These are phyloP conservation scores for Teunomyces gatunensis DNA, from an alignment of 805 yeast species.

Conservation along the genomic window DNA sequence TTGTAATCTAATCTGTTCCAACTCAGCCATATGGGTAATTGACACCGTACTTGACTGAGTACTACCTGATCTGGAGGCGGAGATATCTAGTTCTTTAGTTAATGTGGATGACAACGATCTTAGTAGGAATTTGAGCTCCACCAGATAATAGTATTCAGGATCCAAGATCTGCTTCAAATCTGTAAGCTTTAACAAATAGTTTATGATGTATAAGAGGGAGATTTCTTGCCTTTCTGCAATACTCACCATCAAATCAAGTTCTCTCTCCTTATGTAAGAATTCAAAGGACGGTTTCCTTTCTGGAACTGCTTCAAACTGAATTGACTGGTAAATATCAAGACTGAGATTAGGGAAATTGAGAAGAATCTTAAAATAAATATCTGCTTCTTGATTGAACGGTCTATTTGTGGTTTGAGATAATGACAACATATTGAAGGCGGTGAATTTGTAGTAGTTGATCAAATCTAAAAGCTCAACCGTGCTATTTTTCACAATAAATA, in stretches of 20 bases:
- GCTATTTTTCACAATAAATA: constrained; percentile 12
- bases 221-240: constrained; percentile 27
- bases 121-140: constrained; percentile 18
- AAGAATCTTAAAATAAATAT: constrained; percentile 22
- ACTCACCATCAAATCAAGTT: constrained; percentile 7
- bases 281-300: constrained; percentile 2
- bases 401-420: constrained; percentile 13
- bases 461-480: constrained; percentile 17
- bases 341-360: constrained; percentile 22
- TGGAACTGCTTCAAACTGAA: neutral
- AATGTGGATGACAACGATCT: constrained; percentile 19
- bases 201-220: constrained; percentile 25
- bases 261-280: neutral
- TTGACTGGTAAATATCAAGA: constrained; percentile 7
- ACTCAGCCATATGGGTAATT: constrained; percentile 6
- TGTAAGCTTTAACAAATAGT: constrained; percentile 18
- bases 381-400: constrained; percentile 16
- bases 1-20: constrained; percentile 3
- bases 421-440: constrained; percentile 26
- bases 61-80: constrained; percentile 22
- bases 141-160: constrained; percentile 12
- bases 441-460: constrained; percentile 23
- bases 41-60: constrained; percentile 18
- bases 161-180: constrained; percentile 14
- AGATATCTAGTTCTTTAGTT: constrained; percentile 22